Evolutionary conservation across 2,329 filamentous ascomycete species (phyloP).

Genomic region (Laburnicola sp.): DNA sequence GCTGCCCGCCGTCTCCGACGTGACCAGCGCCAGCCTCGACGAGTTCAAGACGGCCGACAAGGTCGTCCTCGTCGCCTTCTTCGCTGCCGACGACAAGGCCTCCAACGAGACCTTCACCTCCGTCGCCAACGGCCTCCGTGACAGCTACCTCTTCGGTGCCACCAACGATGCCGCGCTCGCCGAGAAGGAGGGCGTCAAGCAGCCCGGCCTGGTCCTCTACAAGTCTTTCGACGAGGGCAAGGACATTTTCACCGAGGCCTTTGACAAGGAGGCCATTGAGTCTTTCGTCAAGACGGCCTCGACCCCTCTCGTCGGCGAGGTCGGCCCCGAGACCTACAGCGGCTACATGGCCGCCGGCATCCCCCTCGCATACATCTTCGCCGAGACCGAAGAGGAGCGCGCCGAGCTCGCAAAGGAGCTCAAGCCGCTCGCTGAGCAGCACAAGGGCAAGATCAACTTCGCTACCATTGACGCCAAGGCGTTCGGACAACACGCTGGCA

Average conservation of each 20-base stretch:
- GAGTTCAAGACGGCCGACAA: conserved; percentile 99
- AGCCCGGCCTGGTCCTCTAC: conserved; percentile 89
- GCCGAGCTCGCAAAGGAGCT: conserved; percentile 73
- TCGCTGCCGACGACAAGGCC: conserved; percentile 76
- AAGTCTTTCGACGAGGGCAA: conserved; percentile 98
- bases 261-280: conserved; percentile 77
- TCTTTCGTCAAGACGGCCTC: conserved; percentile 82
- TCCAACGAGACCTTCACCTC: conserved; percentile 84
- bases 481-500: conserved; percentile 91
- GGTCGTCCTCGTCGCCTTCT: conserved; percentile 89
- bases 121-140: conserved; percentile 74
- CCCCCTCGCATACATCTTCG: conserved; percentile 96
- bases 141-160: conserved; percentile 90
- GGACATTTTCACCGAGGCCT: conserved; percentile 77
- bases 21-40: conserved; percentile 80
- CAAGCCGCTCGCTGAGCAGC: conserved; percentile 85
- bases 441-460: conserved; percentile 95
- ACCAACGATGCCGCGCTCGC: conserved; percentile 82
- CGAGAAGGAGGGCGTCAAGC: conserved; percentile 85
- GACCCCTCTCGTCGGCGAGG: conserved; percentile 90
- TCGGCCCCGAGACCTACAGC: conserved; percentile 95
- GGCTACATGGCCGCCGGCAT: conserved; percentile 91
- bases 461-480: conserved; percentile 94
- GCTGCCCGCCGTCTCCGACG: conserved; percentile 82
- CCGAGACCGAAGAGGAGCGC: conserved; percentile 89